These are phyloP conservation scores for Sonneratia caseolaris DNA, from an alignment of 345 rosid species.

Conservation along the genomic window DNA sequence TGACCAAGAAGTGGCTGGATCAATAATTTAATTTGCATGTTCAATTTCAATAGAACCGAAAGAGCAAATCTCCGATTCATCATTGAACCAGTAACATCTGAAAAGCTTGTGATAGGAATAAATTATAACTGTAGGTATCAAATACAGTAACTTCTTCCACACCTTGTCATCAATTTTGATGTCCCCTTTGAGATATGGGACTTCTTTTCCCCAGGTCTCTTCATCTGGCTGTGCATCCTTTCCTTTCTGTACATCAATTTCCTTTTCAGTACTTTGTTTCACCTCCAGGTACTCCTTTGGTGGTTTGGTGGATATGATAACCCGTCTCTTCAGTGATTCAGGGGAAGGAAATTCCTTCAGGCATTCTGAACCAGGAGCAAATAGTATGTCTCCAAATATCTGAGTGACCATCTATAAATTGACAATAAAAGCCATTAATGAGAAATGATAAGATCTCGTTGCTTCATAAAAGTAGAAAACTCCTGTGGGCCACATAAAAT, in stretches of 20 bases:
- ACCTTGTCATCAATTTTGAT: conserved; percentile 27
- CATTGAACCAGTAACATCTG: neutral
- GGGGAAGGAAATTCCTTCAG: conserved; percentile 90
- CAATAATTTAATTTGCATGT: neutral
- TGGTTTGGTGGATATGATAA: conserved; percentile 90
- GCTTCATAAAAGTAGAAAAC: neutral
- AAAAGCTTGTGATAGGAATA: neutral
- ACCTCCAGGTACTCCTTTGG: conserved; percentile 67
- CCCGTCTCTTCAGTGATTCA: conserved; percentile 44
- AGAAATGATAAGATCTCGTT: conserved; percentile 4
- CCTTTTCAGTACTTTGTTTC: conserved; percentile 30
- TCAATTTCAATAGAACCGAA: neutral
- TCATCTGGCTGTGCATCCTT: conserved; percentile 30
- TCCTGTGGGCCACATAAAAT: neutral
- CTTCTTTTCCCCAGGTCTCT: conserved; percentile 73
- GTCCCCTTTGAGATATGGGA: conserved; percentile 32
- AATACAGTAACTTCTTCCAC: conserved; percentile 7
- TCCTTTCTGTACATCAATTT: conserved; percentile 32
- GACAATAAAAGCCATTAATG: neutral
- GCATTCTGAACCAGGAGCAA: conserved; percentile 64
- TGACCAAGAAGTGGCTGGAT: neutral
- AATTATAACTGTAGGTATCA: neutral
- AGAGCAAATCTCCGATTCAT: neutral
- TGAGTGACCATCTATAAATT: conserved; percentile 63
- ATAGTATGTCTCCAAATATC: conserved; percentile 75